These are phyloP conservation scores for Knufia petricola DNA, from an alignment of 2,329 filamentous ascomycete species.

Conservation along the genomic window DNA sequence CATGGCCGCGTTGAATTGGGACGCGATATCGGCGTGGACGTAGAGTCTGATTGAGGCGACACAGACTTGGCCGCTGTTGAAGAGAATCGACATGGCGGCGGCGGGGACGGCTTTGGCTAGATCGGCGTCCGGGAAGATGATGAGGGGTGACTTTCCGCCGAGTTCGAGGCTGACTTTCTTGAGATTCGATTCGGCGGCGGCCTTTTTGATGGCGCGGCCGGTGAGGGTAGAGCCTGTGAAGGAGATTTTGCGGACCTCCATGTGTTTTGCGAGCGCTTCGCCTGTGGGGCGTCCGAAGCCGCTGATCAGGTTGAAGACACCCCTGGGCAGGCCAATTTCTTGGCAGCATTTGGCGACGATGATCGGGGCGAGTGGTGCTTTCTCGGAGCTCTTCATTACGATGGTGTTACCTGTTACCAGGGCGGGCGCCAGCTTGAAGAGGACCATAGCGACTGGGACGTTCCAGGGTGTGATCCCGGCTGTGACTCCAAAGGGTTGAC, in stretches of 20 bases:
- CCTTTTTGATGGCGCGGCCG: conserved; percentile 26
- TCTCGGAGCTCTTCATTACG: conserved; percentile 46
- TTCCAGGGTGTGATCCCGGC: conserved; percentile 40
- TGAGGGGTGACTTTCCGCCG: conserved; percentile 29
- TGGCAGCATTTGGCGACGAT: conserved; percentile 52
- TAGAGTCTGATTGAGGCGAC: conserved; percentile 47
- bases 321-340: conserved; percentile 48
- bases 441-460: conserved; percentile 38
- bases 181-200: conserved; percentile 27
- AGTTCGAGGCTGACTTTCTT: conserved; percentile 30
- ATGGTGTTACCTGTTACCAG: conserved; percentile 48
- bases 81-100: conserved; percentile 45
- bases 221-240: conserved; percentile 27
- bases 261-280: conserved; percentile 34
- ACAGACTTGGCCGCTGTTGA: conserved; percentile 51
- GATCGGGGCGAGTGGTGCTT: conserved; percentile 33
- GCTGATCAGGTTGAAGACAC: conserved; percentile 51
- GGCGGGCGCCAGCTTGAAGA: conserved; percentile 47
- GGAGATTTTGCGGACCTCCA: conserved; percentile 26
- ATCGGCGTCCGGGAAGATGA: conserved; percentile 30
- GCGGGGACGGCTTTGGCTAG: conserved; percentile 35
- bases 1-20: conserved; percentile 39
- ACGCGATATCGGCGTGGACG: conserved; percentile 47
- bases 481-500: conserved; percentile 46
- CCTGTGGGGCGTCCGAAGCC: conserved; percentile 50